These are phyloP conservation scores for Steccherinum ochraceum DNA, from an alignment of 768 basidiomycete species.

Conservation along the genomic window DNA sequence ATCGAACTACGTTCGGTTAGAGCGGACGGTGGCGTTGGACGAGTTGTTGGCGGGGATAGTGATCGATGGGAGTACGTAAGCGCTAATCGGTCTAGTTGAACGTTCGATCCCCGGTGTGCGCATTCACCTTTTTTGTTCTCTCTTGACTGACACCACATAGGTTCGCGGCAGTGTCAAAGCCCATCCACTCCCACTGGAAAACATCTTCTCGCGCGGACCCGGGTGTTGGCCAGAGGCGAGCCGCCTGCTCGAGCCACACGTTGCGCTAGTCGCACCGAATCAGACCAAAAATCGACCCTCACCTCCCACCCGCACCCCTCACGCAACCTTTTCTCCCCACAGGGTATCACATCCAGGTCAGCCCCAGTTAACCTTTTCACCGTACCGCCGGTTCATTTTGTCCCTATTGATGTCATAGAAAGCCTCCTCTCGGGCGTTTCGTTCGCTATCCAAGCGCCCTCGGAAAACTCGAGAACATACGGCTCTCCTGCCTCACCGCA, in stretches of 20 bases:
- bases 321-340: conserved; percentile 6
- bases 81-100: background rate
- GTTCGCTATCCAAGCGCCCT: background rate
- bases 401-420: conserved; percentile 2
- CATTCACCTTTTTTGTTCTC: too few relatives aligned
- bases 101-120: background rate
- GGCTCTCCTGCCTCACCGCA: background rate
- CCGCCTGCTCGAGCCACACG: background rate
- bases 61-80: background rate
- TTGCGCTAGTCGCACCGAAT: background rate
- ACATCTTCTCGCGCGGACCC: too few relatives aligned
- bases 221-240: background rate
- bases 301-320: background rate
- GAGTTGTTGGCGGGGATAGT: background rate
- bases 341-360: conserved; percentile 9
- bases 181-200: too few relatives aligned
- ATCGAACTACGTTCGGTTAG: background rate
- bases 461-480: background rate
- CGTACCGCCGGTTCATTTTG: conserved; percentile 8
- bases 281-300: background rate
- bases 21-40: too few relatives aligned
- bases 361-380: conserved; percentile 18
- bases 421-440: background rate
- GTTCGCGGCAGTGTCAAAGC: background rate
- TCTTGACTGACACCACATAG: too few relatives aligned